These are phyloP conservation scores for Canariomyces notabilis DNA, from an alignment of 2,329 filamentous ascomycete species.

Conservation along the genomic window DNA sequence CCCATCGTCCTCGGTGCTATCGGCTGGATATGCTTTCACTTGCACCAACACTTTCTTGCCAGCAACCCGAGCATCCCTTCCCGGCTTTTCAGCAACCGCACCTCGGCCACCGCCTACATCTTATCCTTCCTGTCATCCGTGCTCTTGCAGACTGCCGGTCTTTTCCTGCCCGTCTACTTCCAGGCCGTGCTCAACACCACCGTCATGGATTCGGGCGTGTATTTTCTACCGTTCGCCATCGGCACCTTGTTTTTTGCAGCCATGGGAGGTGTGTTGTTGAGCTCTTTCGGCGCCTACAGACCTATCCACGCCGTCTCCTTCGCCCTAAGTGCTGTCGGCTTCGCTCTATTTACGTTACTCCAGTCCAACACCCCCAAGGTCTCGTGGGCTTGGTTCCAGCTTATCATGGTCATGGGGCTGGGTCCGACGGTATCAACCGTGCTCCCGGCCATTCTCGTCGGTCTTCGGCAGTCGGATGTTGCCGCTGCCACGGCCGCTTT, in stretches of 20 bases:
- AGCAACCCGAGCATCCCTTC: constrained; percentile 21
- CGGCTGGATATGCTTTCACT: constrained; percentile 7
- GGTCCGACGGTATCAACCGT: constrained; percentile 40
- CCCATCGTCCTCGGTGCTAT: constrained; percentile 38
- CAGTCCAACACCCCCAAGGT: constrained; percentile 26
- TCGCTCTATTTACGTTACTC: constrained; percentile 39
- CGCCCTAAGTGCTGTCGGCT: constrained; percentile 34
- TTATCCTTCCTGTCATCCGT: constrained; percentile 12
- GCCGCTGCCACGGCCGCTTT: constrained; percentile 35
- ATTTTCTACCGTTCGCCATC: constrained; percentile 26
- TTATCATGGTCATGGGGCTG: constrained; percentile 36
- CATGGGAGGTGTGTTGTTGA: constrained; percentile 28
- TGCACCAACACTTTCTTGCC: constrained; percentile 6
- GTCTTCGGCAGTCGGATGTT: constrained; percentile 31
- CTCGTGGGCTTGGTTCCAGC: constrained; percentile 38
- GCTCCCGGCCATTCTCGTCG: constrained; percentile 40
- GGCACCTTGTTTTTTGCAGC: constrained; percentile 29
- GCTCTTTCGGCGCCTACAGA: constrained; percentile 31
- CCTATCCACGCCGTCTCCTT: constrained; percentile 33
- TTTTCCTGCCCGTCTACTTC: constrained; percentile 16
- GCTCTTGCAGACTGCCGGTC: constrained; percentile 12
- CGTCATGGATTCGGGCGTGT: constrained; percentile 31
- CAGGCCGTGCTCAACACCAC: constrained; percentile 20
- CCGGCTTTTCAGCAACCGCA: constrained; percentile 18
- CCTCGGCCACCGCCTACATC: constrained; percentile 6